These are phyloP conservation scores for Melastoma candidum DNA, from an alignment of 441 rosid species.

Conservation along the genomic window DNA sequence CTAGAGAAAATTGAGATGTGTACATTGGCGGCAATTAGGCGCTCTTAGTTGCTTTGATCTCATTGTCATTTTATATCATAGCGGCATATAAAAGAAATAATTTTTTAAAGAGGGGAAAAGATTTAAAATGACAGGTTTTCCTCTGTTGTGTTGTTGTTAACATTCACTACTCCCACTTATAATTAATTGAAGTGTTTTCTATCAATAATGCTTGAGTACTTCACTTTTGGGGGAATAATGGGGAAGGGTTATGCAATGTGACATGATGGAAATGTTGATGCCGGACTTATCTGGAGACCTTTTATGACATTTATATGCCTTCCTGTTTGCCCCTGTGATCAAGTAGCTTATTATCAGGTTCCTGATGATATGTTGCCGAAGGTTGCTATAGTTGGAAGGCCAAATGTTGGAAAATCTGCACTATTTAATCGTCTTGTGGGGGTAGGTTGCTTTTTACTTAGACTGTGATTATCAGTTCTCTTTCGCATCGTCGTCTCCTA, in stretches of 20 bases:
- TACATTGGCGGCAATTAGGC: background rate
- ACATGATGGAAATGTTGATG: too few species aligned
- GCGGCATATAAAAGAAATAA: too few species aligned
- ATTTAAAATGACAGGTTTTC: too few species aligned
- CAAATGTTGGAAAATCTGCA: constrained; percentile 95
- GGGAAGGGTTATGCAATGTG: too few species aligned
- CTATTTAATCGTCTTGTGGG: constrained; percentile 92
- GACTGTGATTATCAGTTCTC: background rate
- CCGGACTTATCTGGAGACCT: background rate
- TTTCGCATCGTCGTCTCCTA: background rate
- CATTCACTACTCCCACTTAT: too few species aligned
- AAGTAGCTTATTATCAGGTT: constrained; percentile 32
- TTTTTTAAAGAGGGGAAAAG: too few species aligned
- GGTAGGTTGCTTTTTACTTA: constrained; percentile 25
- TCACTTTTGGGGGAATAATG: too few species aligned
- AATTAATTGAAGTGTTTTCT: too few species aligned
- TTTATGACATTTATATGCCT: constrained; percentile 8
- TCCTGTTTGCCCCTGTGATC: too few species aligned
- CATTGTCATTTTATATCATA: too few species aligned
- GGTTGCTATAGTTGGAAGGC: constrained; percentile 92
- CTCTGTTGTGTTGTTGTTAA: too few species aligned
- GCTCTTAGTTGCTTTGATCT: constrained; percentile 3
- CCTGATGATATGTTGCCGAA: constrained; percentile 77
- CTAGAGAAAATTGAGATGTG: background rate
- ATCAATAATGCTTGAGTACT: too few species aligned